A percentile compares a stretch with the other conserved stretches of the same genome.
Conservation (phyloP, 2,329 filamentous ascomycete species). For the Penicillium concentricum region DNA sequence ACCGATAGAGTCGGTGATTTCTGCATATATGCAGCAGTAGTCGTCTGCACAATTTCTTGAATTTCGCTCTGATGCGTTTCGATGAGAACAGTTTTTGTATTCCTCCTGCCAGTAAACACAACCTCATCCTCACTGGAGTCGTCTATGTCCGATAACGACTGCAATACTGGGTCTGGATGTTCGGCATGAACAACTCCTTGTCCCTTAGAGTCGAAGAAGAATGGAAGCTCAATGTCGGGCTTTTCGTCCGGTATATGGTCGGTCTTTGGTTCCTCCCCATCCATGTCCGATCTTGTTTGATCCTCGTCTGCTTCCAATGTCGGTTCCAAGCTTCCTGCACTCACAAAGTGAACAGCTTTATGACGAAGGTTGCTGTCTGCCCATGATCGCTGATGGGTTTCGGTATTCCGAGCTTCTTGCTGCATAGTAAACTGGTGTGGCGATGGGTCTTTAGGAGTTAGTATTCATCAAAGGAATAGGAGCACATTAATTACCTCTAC, state of each 20-base stretch:
- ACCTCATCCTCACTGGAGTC: slow-evolving; percentile 68
- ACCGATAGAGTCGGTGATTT: background rate
- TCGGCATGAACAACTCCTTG: slow-evolving; percentile 28
- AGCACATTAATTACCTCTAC: background rate
- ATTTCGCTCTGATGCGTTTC: slow-evolving; percentile 18
- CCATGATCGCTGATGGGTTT: slow-evolving; percentile 50
- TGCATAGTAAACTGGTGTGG: slow-evolving; percentile 47
- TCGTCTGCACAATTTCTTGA: slow-evolving; percentile 1
- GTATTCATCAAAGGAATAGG: background rate
- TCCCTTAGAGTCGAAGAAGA: slow-evolving; percentile 39
- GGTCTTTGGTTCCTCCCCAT: background rate
- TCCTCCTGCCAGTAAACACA: slow-evolving; percentile 37
- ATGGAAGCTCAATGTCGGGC: slow-evolving; percentile 14
- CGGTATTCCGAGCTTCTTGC: slow-evolving; percentile 60
- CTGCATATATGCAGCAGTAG: background rate
- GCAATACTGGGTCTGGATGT: slow-evolving; percentile 26
- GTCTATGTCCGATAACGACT: slow-evolving; percentile 38
- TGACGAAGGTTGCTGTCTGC: slow-evolving; percentile 54
- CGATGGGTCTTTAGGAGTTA: slow-evolving; percentile 12
- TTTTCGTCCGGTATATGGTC: slow-evolving; percentile 18
- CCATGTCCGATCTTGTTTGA: background rate
- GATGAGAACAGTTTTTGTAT: slow-evolving; percentile 13
- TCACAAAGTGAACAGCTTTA: slow-evolving; percentile 59
- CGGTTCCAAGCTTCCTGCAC: slow-evolving; percentile 51
- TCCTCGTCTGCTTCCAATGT: slow-evolving; percentile 4